Evolutionary conservation across 495 filamentous ascomycete species (phyloP), one percentile per base, ranked within the genome.

Genomic region (Xylaria acuta): DNA sequence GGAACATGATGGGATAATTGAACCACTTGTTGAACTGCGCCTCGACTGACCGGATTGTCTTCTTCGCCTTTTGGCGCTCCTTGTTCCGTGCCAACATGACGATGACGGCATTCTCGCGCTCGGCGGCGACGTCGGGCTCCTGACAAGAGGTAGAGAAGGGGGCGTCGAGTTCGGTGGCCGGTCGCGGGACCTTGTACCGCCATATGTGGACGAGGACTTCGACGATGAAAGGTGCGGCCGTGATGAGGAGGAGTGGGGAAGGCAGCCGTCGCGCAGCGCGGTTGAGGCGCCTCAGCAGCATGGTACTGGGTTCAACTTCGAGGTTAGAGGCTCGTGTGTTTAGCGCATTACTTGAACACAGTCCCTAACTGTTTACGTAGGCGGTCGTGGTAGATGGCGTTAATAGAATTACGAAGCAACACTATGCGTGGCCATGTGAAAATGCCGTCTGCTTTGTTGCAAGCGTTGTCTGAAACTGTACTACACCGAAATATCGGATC

Each of bases 11-110:
- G 41, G 96, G 96, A 81, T 99, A 99, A 80, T 97, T 86, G 81
- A 93, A 99, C 95, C 95, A 98, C 68, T 91, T 88, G 82, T 99
- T 99, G 88, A 99, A 99, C 77, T 98, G 95, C 67, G 92, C 85
- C 82, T 99, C 95, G 75, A 99, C 93, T 54, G 93, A 97, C 80
- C 94, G 92, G 65, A 98, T 87, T 4, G 94, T 97, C 80, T 93
- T 89, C 62, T 97, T 88, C 51, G 96, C 94, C 43, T 93, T 92
- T 0, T 94, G 90, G 71, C 96, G 79, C 81, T 97, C 94, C 82
- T 94, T 92, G 79, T 97, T 96, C 75, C 94, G 86, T 60, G 94
- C 94, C 67, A 97, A 84, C 43, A 97, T 94, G 69, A 97, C 94
- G 72, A 97, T 91, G 22, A 90, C 93, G 58, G 94, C 94, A 81